Evolutionary conservation across 305 asterid species (phyloP).

Genomic region (Solanum chacoense): DNA sequence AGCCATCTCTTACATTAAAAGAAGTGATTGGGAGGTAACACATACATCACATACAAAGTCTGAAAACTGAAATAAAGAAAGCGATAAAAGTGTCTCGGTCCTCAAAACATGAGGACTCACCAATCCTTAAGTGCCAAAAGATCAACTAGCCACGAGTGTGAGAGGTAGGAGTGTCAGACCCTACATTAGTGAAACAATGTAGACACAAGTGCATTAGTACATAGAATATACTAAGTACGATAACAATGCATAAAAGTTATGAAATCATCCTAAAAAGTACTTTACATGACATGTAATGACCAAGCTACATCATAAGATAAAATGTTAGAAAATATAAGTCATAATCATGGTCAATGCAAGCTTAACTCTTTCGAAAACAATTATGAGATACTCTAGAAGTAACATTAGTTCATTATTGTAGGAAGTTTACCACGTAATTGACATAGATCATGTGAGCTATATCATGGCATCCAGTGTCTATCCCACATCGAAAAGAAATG

Average conservation of each 20-base stretch:
- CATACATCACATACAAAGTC: not conserved
- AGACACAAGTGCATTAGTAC: not conserved
- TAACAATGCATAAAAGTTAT: not conserved
- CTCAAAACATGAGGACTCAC: not conserved
- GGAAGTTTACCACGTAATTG: not conserved
- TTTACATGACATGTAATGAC: not conserved
- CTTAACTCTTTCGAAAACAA: not conserved
- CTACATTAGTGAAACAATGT: not conserved
- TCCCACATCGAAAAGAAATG: not conserved
- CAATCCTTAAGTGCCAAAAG: not conserved
- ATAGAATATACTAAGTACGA: not conserved
- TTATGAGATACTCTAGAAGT: not conserved
- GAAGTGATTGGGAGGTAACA: too few relatives aligned
- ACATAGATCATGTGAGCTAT: too few relatives aligned
- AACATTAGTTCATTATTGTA: too few relatives aligned
- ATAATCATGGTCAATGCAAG: not conserved
- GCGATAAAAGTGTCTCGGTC: not conserved
- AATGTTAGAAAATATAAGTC: not conserved
- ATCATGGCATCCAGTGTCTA: not conserved
- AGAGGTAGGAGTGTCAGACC: not conserved
- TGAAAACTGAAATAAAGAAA: too few relatives aligned
- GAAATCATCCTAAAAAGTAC: not conserved
- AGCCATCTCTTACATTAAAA: too few relatives aligned
- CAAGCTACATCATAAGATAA: not conserved
- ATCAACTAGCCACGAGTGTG: not conserved